Conservation (phyloP, 2,329 filamentous ascomycete genomes). For the Monosporascus sp. region DNA sequence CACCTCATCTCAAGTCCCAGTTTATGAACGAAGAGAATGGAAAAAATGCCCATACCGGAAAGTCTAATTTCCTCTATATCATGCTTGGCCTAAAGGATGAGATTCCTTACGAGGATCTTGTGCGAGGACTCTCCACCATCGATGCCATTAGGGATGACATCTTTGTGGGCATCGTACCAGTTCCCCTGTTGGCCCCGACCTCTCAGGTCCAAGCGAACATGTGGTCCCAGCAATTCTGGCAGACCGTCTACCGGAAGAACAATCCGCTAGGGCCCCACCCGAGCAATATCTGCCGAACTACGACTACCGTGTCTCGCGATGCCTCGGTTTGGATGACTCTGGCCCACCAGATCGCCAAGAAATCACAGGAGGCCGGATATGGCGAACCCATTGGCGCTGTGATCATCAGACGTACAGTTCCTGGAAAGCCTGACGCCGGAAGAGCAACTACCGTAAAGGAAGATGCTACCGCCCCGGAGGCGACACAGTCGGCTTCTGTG, state of each 20-base stretch:
- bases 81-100: conserved; percentile 46
- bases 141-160: conserved; percentile 47
- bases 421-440: conserved; percentile 16
- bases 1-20: conserved; percentile 56
- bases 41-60: conserved; percentile 52
- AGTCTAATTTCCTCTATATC: conserved; percentile 56
- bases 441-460: conserved; percentile 11
- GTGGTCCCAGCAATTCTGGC: conserved; percentile 77
- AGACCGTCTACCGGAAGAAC: conserved; percentile 78
- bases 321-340: conserved; percentile 62
- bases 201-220: conserved; percentile 67
- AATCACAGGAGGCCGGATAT: conserved; percentile 50
- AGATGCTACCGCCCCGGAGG: conserved; percentile 15
- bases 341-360: conserved; percentile 57
- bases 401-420: conserved; percentile 56
- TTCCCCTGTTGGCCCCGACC: conserved; percentile 69
- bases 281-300: conserved; percentile 63
- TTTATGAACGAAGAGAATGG: conserved; percentile 56
- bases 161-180: conserved; percentile 57
- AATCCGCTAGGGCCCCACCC: conserved; percentile 84
- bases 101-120: conserved; percentile 49
- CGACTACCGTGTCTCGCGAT: conserved; percentile 61
- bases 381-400: conserved; percentile 71
- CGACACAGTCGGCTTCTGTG: conserved; percentile 8
- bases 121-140: conserved; percentile 38